Percentiles rank a stretch among this genome's conserved stretches.
These are phyloP conservation scores for Suillus clintonianus DNA, from an alignment of 768 basidiomycete genomes.

Conservation along the genomic window DNA sequence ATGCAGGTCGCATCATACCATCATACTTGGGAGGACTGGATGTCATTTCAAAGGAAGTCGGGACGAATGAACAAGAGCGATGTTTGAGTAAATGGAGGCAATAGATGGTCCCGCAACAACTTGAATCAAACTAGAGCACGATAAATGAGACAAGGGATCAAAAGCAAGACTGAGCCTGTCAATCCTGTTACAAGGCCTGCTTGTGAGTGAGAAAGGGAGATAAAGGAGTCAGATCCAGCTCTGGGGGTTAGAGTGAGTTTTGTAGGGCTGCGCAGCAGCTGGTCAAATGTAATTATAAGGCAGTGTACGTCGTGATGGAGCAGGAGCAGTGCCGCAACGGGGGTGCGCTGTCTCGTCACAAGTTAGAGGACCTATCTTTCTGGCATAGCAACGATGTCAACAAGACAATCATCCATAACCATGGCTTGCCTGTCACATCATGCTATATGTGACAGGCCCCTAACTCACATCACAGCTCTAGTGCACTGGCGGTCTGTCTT, in stretches of 20 bases:
- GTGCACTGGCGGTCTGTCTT: no score
- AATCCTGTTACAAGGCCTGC: constrained; percentile 6
- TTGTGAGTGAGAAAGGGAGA: background rate
- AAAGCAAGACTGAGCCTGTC: constrained; percentile 6
- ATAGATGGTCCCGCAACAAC: background rate
- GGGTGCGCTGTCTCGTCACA: background rate
- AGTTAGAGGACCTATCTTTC: background rate
- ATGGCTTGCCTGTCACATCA: no score
- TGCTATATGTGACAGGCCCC: no score
- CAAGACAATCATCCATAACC: no score
- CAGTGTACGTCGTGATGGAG: background rate
- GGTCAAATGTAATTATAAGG: background rate
- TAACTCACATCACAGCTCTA: no score
- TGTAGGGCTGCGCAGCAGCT: background rate
- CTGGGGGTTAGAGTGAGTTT: background rate
- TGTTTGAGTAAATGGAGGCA: background rate
- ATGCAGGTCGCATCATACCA: background rate
- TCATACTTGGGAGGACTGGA: constrained; percentile 1
- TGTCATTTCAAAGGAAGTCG: background rate
- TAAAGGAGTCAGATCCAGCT: constrained; percentile 6
- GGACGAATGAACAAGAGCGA: background rate
- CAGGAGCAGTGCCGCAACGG: background rate
- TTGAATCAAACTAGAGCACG: background rate
- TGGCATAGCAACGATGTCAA: constrained; percentile 6
- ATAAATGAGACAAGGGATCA: background rate